Conservation (phyloP, 371 early-diverging fungal genomes). For the Mortierella sp. region DNA sequence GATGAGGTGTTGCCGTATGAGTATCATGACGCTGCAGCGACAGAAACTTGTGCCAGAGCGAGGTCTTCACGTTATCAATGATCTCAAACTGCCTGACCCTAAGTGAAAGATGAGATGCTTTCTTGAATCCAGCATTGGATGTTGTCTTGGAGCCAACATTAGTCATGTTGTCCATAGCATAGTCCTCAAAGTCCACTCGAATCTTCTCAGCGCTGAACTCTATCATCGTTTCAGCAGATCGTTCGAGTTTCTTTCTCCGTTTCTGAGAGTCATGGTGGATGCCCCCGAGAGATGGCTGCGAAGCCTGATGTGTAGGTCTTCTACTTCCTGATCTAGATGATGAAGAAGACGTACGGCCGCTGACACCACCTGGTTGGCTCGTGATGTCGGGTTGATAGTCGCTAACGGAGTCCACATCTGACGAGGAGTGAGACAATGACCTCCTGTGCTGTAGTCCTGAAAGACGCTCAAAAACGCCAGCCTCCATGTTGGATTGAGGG, state of each 20-base stretch:
- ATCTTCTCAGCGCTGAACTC: constrained; percentile 68
- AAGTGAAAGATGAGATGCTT: constrained; percentile 62
- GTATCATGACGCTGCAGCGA: constrained; percentile 71
- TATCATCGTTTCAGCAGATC: constrained; percentile 56
- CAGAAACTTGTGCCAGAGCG: constrained; percentile 81
- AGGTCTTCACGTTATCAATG: constrained; percentile 81
- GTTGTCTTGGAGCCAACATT: too few species aligned
- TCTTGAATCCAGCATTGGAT: constrained; percentile 54
- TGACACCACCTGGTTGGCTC: constrained; percentile 35
- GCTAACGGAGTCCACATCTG: constrained; percentile 37
- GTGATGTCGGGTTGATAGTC: constrained; percentile 56
- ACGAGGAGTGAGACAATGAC: constrained; percentile 30
- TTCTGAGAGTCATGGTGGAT: constrained; percentile 17
- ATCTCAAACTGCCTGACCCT: constrained; percentile 77
- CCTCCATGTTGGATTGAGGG: constrained; percentile 42
- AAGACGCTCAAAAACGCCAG: constrained; percentile 35
- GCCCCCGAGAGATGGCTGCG: constrained; percentile 2
- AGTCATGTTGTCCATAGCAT: constrained; percentile 41
- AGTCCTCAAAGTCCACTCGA: constrained; percentile 67
- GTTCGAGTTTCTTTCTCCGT: constrained; percentile 45
- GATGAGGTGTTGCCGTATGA: constrained; percentile 62
- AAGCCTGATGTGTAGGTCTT: constrained; percentile 14
- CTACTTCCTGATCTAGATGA: constrained; percentile 26
- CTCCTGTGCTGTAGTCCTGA: constrained; percentile 38
- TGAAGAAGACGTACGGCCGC: constrained; percentile 31